phyloP scores from a whole-genome alignment of 768 basidiomycete species.

The Lepiota subincarnata region DNA sequence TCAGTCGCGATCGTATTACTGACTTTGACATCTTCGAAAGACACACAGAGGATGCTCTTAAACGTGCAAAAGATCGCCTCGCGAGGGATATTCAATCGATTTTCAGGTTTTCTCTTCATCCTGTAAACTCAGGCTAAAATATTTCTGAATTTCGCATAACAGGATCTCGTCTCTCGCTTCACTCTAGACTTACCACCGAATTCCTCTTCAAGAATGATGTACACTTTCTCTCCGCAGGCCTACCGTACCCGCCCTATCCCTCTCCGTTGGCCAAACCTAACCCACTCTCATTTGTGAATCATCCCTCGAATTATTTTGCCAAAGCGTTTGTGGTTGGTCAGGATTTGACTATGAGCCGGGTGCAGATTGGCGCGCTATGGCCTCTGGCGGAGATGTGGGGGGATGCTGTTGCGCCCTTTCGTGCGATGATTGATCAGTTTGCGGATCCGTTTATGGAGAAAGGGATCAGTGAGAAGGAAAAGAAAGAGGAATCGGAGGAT shows the following conservation, averaged over 20 bases:
- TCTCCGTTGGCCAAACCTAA: conserved; percentile 9
- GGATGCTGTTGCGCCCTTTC: conserved; percentile 38
- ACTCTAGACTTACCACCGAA: conserved; percentile 60
- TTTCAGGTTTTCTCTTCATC: conserved; percentile 41
- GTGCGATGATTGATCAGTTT: conserved; percentile 42
- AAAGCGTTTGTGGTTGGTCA: conserved; percentile 46
- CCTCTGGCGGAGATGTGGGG: conserved; percentile 49
- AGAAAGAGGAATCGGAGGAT: conserved; percentile 9
- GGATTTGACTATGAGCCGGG: conserved; percentile 3
- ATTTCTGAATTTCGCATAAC: not conserved
- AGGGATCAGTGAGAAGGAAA: conserved; percentile 35
- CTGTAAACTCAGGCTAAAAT: not conserved
- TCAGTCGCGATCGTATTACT: conserved; percentile 52
- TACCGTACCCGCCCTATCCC: conserved; percentile 39
- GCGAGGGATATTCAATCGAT: conserved; percentile 48
- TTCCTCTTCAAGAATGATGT: conserved; percentile 57
- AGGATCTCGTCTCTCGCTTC: conserved; percentile 46
- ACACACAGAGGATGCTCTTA: conserved; percentile 46
- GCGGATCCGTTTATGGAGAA: conserved; percentile 46
- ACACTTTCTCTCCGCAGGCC: conserved; percentile 41
- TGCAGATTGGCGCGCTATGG: conserved; percentile 30
- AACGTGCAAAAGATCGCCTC: conserved; percentile 39
- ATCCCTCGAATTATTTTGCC: conserved; percentile 33
- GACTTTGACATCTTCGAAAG: conserved; percentile 60
- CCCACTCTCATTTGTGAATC: conserved; percentile 3